Percentiles rank a stretch among this genome's conserved stretches.
Conservation (phyloP, 2,329 filamentous ascomycete genomes). For the Paecilomyces sp. region DNA sequence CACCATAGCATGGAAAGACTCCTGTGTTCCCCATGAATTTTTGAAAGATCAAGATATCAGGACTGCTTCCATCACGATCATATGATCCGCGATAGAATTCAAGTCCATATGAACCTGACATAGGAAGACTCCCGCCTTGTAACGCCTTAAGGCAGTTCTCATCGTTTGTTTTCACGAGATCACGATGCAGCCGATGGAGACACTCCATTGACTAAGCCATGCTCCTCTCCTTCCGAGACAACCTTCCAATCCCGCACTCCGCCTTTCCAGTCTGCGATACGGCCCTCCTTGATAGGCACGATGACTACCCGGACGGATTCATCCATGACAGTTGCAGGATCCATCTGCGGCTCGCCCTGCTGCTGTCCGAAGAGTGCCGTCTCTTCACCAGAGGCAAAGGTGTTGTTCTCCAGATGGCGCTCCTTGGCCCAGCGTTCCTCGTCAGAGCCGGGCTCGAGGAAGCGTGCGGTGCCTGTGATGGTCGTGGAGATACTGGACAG, state of each 20-base stretch:
- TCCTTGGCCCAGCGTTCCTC: constrained; percentile 80
- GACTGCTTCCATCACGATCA: too few species aligned
- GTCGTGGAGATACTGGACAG: constrained; percentile 86
- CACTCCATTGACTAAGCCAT: constrained; percentile 23
- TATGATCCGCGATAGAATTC: too few species aligned
- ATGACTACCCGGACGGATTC: constrained; percentile 82
- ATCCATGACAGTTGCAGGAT: constrained; percentile 51
- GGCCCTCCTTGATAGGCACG: constrained; percentile 74
- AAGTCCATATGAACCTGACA: too few species aligned
- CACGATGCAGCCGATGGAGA: constrained; percentile 3
- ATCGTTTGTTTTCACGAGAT: background rate
- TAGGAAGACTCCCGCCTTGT: too few species aligned
- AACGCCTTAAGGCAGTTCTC: too few species aligned
- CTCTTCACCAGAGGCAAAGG: constrained; percentile 59
- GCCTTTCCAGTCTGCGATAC: constrained; percentile 95
- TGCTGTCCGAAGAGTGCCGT: constrained; percentile 35
- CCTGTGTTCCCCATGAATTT: too few species aligned
- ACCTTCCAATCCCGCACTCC: constrained; percentile 70
- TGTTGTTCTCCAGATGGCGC: constrained; percentile 85
- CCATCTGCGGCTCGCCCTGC: constrained; percentile 18
- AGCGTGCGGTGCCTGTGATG: constrained; percentile 77
- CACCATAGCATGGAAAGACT: too few species aligned
- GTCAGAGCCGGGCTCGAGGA: constrained; percentile 65
- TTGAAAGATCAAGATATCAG: too few species aligned
- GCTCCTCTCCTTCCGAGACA: constrained; percentile 24